Evolutionary conservation across 805 yeast genomes (phyloP).

Genomic region (Danielozyma ontarioensis): DNA sequence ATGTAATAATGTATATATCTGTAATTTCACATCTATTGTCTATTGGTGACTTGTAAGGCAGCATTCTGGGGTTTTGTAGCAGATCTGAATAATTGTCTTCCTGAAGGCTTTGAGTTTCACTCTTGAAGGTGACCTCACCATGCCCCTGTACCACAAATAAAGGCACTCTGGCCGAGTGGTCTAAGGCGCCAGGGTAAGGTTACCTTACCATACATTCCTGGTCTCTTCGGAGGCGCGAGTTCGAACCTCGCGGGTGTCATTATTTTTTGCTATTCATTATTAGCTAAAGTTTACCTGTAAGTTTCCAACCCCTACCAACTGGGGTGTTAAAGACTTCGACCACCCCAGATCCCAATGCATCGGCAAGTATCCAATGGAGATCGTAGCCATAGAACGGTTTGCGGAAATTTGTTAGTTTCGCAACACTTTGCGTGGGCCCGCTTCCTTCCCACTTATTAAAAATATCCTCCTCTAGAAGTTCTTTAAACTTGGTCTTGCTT

Average conservation of each 20-base stretch:
- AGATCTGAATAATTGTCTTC: no score
- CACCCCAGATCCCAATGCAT: slow-evolving; percentile 47
- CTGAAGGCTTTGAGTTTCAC: no score
- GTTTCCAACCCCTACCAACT: slow-evolving; percentile 54
- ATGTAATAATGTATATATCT: slow-evolving; percentile 10
- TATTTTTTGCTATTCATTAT: no score
- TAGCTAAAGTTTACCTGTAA: slow-evolving; percentile 47
- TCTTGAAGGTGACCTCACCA: no score
- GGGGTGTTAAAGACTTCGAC: slow-evolving; percentile 50
- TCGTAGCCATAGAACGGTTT: slow-evolving; percentile 48
- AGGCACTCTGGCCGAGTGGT: not conserved
- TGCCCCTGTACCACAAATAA: not conserved
- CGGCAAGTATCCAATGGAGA: slow-evolving; percentile 46
- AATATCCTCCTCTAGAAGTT: slow-evolving; percentile 38
- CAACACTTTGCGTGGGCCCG: slow-evolving; percentile 7
- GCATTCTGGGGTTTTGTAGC: no score
- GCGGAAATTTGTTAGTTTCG: slow-evolving; percentile 35
- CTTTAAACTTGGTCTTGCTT: slow-evolving; percentile 33
- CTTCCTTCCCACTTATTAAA: slow-evolving; percentile 42
- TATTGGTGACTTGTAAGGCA: no score
- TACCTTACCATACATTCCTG: not conserved
- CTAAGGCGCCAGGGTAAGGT: not conserved
- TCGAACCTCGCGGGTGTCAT: not conserved
- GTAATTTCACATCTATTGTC: no score
- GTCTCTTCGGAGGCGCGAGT: not conserved